Conservation (phyloP, 306 rosid genomes). For the Rosa lucieae region DNA sequence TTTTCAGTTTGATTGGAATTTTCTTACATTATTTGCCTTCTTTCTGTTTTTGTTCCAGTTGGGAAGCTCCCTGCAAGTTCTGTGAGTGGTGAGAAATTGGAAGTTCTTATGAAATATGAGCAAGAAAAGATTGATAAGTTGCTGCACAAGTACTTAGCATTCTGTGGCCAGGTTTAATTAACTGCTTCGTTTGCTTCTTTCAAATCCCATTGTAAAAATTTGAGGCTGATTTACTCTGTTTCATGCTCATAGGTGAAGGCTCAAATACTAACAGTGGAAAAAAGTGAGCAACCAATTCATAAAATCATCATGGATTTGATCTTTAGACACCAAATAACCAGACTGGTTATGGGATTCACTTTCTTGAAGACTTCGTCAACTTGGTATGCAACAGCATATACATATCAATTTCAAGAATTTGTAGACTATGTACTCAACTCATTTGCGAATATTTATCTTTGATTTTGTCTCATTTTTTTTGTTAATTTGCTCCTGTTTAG, state of each 20-base stretch:
- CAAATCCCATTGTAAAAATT: background rate
- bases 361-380: constrained; percentile 68
- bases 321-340: constrained; percentile 49
- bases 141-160: constrained; percentile 53
- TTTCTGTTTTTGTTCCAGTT: constrained; percentile 31
- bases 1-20: constrained; percentile 11
- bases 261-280: constrained; percentile 53
- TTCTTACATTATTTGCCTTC: constrained; percentile 12
- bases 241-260: constrained; percentile 50
- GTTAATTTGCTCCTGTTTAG: constrained; percentile 19
- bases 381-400: constrained; percentile 21
- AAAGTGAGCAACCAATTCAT: constrained; percentile 61
- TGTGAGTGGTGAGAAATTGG: constrained; percentile 66
- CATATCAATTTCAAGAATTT: background rate
- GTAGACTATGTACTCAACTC: background rate
- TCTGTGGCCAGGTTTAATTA: constrained; percentile 65
- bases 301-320: constrained; percentile 59
- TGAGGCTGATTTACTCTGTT: constrained; percentile 3
- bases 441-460: background rate
- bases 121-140: constrained; percentile 56
- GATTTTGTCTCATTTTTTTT: background rate
- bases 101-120: constrained; percentile 52
- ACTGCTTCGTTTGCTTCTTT: constrained; percentile 8
- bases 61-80: constrained; percentile 87
- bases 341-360: constrained; percentile 72